These are phyloP conservation scores for Dichomitus squalens DNA, from an alignment of 1,284 basidiomycete genomes.

Conservation along the genomic window DNA sequence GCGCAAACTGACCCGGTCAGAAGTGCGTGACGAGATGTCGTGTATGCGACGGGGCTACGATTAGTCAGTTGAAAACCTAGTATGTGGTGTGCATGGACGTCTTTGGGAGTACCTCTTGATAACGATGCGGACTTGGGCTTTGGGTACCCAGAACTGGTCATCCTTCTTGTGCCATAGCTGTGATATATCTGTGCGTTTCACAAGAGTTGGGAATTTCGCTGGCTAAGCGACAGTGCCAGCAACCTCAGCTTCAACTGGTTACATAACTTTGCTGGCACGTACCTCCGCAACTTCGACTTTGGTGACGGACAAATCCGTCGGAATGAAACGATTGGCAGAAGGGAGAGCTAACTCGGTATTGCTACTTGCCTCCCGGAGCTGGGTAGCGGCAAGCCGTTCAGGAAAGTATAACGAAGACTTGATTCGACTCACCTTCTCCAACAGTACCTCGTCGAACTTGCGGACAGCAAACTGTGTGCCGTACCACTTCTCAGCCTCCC, in stretches of 20 bases:
- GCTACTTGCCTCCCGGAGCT: constrained; percentile 30
- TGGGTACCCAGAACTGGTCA: constrained; percentile 37
- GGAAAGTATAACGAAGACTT: too few relatives aligned
- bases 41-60: constrained; percentile 28
- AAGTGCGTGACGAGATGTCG: constrained; percentile 30
- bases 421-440: constrained; percentile 39
- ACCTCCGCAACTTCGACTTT: constrained; percentile 49
- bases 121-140: constrained; percentile 27
- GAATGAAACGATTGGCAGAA: constrained; percentile 56
- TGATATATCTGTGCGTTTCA: constrained; percentile 20
- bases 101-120: constrained; percentile 25
- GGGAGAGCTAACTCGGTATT: constrained; percentile 29
- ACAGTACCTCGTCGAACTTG: constrained; percentile 42
- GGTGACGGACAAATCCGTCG: constrained; percentile 52
- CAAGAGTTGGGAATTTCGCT: constrained; percentile 21
- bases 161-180: constrained; percentile 36
- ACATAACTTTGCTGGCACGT: not conserved
- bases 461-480: constrained; percentile 53
- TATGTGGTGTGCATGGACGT: not conserved
- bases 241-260: not conserved
- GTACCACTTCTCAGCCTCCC: constrained; percentile 53
- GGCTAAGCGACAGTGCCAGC: constrained; percentile 16
- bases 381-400: constrained; percentile 35
- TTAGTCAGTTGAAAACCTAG: not conserved
- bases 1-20: constrained; percentile 26